A percentile compares a stretch with the other conserved stretches of the same genome.
Conservation (phyloP, 2,329 filamentous ascomycete species). For the Ascochyta clinopodiicola region DNA sequence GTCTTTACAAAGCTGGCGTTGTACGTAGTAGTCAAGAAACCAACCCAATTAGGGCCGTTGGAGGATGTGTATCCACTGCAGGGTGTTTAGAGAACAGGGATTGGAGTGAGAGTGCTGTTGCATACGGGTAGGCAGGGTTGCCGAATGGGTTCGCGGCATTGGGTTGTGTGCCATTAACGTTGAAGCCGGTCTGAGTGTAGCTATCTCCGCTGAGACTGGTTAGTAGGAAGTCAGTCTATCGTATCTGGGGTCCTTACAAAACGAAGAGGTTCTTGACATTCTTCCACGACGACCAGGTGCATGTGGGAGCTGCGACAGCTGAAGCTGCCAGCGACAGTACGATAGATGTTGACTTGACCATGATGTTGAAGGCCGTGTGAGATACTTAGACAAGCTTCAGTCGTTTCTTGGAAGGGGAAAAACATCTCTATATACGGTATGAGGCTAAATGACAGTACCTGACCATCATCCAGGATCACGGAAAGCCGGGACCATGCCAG, state of each 20-base stretch:
- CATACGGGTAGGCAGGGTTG: constrained; percentile 62
- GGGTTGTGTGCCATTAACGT: constrained; percentile 60
- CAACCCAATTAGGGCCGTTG: constrained; percentile 64
- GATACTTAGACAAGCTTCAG: not conserved
- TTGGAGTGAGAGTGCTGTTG: not conserved
- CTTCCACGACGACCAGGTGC: constrained; percentile 42
- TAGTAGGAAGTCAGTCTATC: not conserved
- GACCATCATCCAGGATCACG: constrained; percentile 18
- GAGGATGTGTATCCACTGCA: constrained; percentile 42
- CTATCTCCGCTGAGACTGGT: constrained; percentile 59
- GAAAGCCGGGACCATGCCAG: constrained; percentile 22
- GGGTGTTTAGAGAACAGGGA: constrained; percentile 4
- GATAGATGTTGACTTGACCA: constrained; percentile 33
- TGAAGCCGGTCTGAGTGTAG: constrained; percentile 67
- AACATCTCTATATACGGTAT: constrained; percentile 17
- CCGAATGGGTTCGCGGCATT: constrained; percentile 63
- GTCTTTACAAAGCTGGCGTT: constrained; percentile 55
- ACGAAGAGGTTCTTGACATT: constrained; percentile 45
- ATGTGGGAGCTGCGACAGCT: constrained; percentile 30
- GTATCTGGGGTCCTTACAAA: constrained; percentile 23
- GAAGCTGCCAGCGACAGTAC: constrained; percentile 29
- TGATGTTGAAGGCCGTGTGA: constrained; percentile 6
- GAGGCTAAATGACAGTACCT: constrained; percentile 17
- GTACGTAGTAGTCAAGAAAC: constrained; percentile 49
- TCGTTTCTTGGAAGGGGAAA: not conserved